These are phyloP conservation scores for Grigorovia jiainica DNA, from an alignment of 805 yeast genomes.

Conservation along the genomic window DNA sequence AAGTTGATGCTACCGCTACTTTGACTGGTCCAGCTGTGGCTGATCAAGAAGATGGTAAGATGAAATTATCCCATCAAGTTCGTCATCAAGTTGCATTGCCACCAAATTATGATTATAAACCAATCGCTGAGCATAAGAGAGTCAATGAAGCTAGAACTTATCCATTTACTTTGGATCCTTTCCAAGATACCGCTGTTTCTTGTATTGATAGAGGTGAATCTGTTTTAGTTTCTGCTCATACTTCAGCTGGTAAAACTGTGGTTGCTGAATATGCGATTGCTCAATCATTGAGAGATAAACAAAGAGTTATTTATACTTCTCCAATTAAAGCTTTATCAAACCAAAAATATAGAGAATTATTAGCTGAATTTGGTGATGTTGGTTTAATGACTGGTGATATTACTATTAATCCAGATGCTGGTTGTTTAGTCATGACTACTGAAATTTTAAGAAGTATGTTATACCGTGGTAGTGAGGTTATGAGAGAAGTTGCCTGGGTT, in stretches of 20 bases:
- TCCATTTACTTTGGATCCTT: conserved; percentile 91
- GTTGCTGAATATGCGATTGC: conserved; percentile 97
- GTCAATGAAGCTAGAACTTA: conserved; percentile 73
- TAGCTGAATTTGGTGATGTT: conserved; percentile 91
- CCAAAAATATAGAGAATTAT: conserved; percentile 85
- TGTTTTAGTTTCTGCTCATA: conserved; percentile 93
- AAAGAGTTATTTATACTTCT: conserved; percentile 89
- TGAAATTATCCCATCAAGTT: conserved; percentile 82
- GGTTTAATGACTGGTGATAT: conserved; percentile 99
- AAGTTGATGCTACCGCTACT: conserved; percentile 76
- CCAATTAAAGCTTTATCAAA: conserved; percentile 93
- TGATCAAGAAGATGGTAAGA: conserved; percentile 38
- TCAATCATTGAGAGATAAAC: conserved; percentile 82
- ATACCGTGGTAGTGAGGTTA: conserved; percentile 93
- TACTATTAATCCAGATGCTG: conserved; percentile 95
- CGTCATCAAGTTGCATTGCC: conserved; percentile 98
- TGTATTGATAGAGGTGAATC: conserved; percentile 93
- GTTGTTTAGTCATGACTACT: conserved; percentile 97
- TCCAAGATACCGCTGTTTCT: conserved; percentile 93
- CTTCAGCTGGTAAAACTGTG: conserved; percentile 95
- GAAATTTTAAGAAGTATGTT: conserved; percentile 96
- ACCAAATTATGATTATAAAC: conserved; percentile 77
- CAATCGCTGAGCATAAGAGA: conserved; percentile 82
- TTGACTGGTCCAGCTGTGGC: conserved; percentile 37
- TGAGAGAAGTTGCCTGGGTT: conserved; percentile 99